Conservation (phyloP, 2,329 filamentous ascomycete species). For the Aureobasidium subglaciale region DNA sequence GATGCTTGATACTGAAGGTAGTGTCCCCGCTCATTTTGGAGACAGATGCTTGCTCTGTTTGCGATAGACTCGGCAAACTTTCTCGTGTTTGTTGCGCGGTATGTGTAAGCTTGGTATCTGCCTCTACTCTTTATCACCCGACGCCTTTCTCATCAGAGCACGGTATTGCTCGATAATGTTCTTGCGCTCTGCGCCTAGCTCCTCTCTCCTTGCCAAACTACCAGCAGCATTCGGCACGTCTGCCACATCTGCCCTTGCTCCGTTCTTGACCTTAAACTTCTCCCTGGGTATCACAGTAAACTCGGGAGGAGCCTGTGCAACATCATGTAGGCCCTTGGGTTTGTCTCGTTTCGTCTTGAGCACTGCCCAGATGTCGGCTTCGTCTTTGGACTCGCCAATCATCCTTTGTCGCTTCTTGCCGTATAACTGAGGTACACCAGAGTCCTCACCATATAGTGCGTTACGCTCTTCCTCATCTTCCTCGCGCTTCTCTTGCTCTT, state of each 20-base stretch:
- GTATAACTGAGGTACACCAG: constrained; percentile 52
- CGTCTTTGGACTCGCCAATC: constrained; percentile 43
- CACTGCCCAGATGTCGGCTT: constrained; percentile 71
- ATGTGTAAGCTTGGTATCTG: not conserved
- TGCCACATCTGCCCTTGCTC: constrained; percentile 58
- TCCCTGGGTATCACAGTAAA: constrained; percentile 56
- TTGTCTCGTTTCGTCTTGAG: constrained; percentile 61
- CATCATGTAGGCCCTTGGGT: constrained; percentile 42
- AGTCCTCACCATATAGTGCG: constrained; percentile 55
- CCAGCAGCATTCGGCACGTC: constrained; percentile 64
- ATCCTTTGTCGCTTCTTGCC: constrained; percentile 38
- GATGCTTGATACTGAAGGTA: constrained; percentile 70
- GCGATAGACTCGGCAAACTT: constrained; percentile 18
- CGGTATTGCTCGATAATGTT: constrained; percentile 70
- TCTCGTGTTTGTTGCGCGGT: not conserved
- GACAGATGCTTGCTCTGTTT: constrained; percentile 75
- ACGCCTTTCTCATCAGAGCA: constrained; percentile 49
- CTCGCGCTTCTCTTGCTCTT: constrained; percentile 60
- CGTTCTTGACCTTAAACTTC: constrained; percentile 58
- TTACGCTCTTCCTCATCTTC: constrained; percentile 56
- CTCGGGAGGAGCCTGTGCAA: constrained; percentile 69
- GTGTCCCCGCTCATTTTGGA: constrained; percentile 64
- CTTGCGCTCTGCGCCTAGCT: constrained; percentile 60
- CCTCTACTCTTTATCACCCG: not conserved
- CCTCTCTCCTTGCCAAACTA: constrained; percentile 65